Percentiles rank a stretch among this genome's conserved stretches.
phyloP scores from a whole-genome alignment of 1,284 basidiomycete species.

The Ceratobasidium sp. region DNA sequence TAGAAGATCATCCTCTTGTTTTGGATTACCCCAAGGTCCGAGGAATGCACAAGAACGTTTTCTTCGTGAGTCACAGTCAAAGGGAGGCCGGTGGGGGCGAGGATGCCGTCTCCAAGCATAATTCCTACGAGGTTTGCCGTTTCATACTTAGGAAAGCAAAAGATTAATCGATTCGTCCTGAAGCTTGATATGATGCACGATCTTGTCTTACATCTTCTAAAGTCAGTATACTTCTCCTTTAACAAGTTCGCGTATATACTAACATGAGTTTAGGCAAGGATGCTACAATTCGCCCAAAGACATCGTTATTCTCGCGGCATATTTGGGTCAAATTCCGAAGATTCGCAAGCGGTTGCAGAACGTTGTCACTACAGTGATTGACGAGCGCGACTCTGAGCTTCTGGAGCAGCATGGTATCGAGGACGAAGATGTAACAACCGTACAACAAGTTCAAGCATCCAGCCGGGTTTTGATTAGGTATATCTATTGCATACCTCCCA shows the following conservation, averaged over 20 bases:
- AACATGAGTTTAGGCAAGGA: conserved; percentile 65
- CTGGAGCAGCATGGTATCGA: conserved; percentile 66
- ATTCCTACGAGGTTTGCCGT: conserved; percentile 72
- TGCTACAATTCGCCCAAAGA: conserved; percentile 72
- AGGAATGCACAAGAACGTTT: conserved; percentile 71
- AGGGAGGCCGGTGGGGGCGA: conserved; percentile 68
- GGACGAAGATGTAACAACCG: conserved; percentile 54
- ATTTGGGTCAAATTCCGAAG: conserved; percentile 77
- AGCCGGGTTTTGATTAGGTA: conserved; percentile 61
- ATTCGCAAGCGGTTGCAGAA: conserved; percentile 67
- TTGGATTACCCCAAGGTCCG: conserved; percentile 66
- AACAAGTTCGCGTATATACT: background rate
- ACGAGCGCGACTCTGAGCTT: conserved; percentile 75
- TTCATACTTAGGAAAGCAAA: background rate
- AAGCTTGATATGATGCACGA: conserved; percentile 79
- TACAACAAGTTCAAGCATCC: conserved; percentile 67
- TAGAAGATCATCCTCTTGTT: conserved; percentile 71
- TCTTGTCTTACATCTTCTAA: conserved; percentile 75
- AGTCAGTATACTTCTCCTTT: conserved; percentile 57
- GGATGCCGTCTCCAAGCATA: conserved; percentile 74
- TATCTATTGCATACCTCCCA: background rate
- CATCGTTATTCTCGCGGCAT: conserved; percentile 81
- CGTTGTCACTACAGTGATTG: conserved; percentile 72
- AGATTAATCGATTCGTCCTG: conserved; percentile 3
- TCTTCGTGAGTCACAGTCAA: conserved; percentile 71